Evolutionary conservation across 139 green algal species (phyloP).

Genomic region (Auxenochlorella pyrenoidosa): DNA sequence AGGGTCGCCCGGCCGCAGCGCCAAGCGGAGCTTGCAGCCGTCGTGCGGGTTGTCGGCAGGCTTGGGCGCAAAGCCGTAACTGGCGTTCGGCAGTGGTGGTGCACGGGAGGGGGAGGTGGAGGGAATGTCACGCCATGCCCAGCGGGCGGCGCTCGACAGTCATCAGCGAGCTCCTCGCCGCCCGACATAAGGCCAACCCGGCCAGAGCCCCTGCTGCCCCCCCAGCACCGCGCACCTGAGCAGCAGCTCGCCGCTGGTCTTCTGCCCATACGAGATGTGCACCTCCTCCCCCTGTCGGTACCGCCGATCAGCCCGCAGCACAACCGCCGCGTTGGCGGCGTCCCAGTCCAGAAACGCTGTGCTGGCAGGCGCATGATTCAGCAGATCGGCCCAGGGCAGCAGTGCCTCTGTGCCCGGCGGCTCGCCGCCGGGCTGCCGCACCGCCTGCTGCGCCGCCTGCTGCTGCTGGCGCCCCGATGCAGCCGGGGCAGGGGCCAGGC

Average conservation of each 20-base stretch:
- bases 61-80: slow-evolving; percentile 73
- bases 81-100: slow-evolving; percentile 45
- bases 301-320: slow-evolving; percentile 56
- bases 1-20: neutral
- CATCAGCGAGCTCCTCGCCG: too few relatives aligned
- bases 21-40: slow-evolving; percentile 35
- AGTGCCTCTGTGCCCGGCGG: slow-evolving; percentile 60
- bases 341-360: slow-evolving; percentile 54
- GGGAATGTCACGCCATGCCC: too few relatives aligned
- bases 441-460: neutral
- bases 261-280: slow-evolving; percentile 24
- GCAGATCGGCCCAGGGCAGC: slow-evolving; percentile 71
- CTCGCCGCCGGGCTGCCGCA: slow-evolving; percentile 59
- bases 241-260: slow-evolving; percentile 23
- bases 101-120: too few relatives aligned
- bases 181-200: too few relatives aligned
- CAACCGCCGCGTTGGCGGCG: slow-evolving; percentile 41
- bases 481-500: slow-evolving; percentile 44
- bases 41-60: slow-evolving; percentile 67
- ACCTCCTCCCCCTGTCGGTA: slow-evolving; percentile 61
- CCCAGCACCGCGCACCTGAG: neutral
- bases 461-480: slow-evolving; percentile 6
- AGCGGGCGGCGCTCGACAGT: too few relatives aligned
- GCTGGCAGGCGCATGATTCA: slow-evolving; percentile 62
- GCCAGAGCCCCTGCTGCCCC: neutral